Conservation (phyloP, 768 basidiomycete genomes). For the Pholiota conissans region DNA sequence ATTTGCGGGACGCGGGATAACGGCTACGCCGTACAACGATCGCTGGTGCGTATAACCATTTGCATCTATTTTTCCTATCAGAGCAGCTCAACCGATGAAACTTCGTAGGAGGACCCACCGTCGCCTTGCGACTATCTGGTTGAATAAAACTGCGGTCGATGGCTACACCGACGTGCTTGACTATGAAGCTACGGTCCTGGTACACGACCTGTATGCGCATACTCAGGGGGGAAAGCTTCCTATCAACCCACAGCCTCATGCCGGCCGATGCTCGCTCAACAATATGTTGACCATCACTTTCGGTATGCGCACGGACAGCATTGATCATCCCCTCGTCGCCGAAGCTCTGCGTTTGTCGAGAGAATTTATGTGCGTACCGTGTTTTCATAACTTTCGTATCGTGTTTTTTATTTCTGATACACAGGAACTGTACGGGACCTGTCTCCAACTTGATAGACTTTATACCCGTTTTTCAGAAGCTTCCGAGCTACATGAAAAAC, state of each 20-base stretch:
- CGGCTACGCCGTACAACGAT: slow-evolving; percentile 43
- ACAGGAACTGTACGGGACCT: slow-evolving; percentile 42
- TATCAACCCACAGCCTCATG: slow-evolving; percentile 38
- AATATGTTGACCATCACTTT: slow-evolving; percentile 47
- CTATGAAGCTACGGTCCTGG: slow-evolving; percentile 37
- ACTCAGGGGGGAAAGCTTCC: slow-evolving; percentile 30
- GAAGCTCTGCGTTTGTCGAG: slow-evolving; percentile 35
- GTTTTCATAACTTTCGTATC: not conserved
- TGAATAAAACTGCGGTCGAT: slow-evolving; percentile 35
- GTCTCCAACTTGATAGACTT: slow-evolving; percentile 48
- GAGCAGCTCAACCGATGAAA: not conserved
- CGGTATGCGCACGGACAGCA: slow-evolving; percentile 39
- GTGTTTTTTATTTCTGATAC: not conserved
- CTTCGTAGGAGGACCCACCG: slow-evolving; percentile 39
- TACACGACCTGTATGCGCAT: slow-evolving; percentile 35
- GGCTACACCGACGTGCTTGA: slow-evolving; percentile 36
- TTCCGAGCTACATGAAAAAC: slow-evolving; percentile 36
- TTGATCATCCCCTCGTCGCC: slow-evolving; percentile 36
- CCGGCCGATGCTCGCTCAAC: slow-evolving; percentile 39
- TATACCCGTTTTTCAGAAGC: slow-evolving; percentile 36
- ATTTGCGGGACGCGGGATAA: slow-evolving; percentile 43
- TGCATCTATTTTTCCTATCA: not conserved
- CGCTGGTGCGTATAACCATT: slow-evolving; percentile 35
- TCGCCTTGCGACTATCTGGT: slow-evolving; percentile 33
- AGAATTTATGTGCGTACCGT: slow-evolving; percentile 43